Base-by-base conservation (phyloP, 257 asterid species). In the Phtheirospermum japonicum region DNA sequence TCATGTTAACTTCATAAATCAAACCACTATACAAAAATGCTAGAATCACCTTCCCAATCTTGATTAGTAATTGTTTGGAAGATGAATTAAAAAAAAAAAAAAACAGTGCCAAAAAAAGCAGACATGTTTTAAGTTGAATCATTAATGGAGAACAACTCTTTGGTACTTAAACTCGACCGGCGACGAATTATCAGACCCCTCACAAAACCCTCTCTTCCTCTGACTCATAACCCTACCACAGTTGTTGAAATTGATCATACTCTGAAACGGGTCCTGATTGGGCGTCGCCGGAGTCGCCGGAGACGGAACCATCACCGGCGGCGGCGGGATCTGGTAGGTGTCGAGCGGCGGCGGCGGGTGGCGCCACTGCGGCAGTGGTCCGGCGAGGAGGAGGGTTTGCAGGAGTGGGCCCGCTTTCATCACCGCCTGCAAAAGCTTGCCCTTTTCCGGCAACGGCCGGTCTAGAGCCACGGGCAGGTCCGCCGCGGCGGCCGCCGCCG, bases 331-430 rank as follows among this genome's bases (percentile, higher is more conserved):
- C 63, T 86, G 91, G 39, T 75, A 74, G 12, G 85, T 23, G 30
- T 87, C 94, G 3, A 91, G 81, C 3, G 94, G 94, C 20, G 98
- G 96, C 14, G 98, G 98, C 16, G 96, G 98, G 87, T 88, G 95
- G 82, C 95, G 88, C 98, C 98, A 91, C 81, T 79, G 89, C 1
- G 98, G 98, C 39, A 91, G 77, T 10, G 95, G 95, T 2, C 98
- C 98, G 42, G 96, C 91, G 48, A 91, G 81, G 60, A 91, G 78
- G 58, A 88, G 88, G n/a, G 89, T 86, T 64, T 91, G 96, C 9
- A 91, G 82, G 7, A 91, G 80, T 5, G 98, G 98, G 13, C 98
- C 98, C 12, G 98, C 95, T 67, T 82, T 81, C 80, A 91, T 85
- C 18, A 91, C 96, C 36, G 98, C 96, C 43, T 84, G 83, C 51